Evolutionary conservation across 1,139 yeast genomes (phyloP).

Genomic region (Pichia terricola): DNA sequence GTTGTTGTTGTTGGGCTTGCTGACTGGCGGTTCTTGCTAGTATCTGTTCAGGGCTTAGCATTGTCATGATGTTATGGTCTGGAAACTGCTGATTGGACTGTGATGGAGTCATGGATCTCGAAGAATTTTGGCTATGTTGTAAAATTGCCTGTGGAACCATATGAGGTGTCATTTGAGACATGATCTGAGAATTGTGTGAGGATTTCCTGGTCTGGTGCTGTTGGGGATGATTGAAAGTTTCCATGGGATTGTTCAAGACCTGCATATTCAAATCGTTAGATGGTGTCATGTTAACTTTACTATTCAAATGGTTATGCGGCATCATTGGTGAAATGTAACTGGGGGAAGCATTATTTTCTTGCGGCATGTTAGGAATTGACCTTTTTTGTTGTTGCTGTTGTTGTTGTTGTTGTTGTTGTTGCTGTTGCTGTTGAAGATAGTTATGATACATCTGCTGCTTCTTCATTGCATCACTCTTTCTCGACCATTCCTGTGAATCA

Average conservation of each 20-base stretch:
- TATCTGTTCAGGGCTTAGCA: constrained; percentile 24
- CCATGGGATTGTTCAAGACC: too few relatives aligned
- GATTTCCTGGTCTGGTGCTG: not conserved
- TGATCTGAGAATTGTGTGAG: not conserved
- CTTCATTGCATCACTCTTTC: constrained; percentile 3
- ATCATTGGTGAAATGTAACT: too few relatives aligned
- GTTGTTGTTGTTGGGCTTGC: not conserved
- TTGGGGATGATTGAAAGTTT: too few relatives aligned
- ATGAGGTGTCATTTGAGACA: constrained; percentile 5
- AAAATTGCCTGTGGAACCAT: constrained; percentile 10
- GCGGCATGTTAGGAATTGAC: too few relatives aligned
- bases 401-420: constrained; percentile 2
- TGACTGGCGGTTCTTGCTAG: constrained; percentile 19
- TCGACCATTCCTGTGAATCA: not conserved
- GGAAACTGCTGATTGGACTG: constrained; percentile 5
- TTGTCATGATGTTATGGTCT: constrained; percentile 10
- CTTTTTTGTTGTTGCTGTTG: not conserved
- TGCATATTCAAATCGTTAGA: too few relatives aligned
- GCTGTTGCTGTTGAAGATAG: constrained; percentile 5
- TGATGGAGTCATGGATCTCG: constrained; percentile 7
- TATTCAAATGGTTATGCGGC: too few relatives aligned
- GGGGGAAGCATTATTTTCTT: too few relatives aligned
- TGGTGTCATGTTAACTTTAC: too few relatives aligned
- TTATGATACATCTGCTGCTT: constrained; percentile 7
- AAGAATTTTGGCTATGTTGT: constrained; percentile 12